Base-by-base conservation (phyloP, 305 asterid genomes). In the Caryopteris hybrid region DNA sequence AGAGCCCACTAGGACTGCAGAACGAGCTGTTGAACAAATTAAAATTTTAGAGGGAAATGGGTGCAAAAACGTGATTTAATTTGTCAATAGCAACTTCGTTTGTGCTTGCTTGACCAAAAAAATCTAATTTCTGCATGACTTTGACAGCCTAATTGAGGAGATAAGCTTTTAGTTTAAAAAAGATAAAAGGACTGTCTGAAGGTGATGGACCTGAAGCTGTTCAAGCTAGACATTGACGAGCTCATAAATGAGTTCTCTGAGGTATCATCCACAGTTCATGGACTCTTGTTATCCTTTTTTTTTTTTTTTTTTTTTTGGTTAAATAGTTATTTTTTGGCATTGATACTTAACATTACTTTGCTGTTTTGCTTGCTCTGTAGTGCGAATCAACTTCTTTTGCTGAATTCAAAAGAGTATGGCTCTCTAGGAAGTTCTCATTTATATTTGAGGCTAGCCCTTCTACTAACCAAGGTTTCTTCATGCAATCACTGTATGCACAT, bases 401-500 rank as follows among this genome's bases (percentile, higher is more conserved):
- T 27, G 96, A 90, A 62, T 77, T 93, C 89, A 90, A 88, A 81
- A 80, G 75, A 61, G 75, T 87, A 9, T 93, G 99, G 97, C 83
- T 79, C 70, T 85, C 85, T 3, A 88, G 76, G 77, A 93, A 83
- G 78, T 85, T 93, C 77, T 84, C 98, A 27, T 88, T 64, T 75
- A 83, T 93, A 14, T 93, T 86, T 17, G 94, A 93, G 85, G 95
- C 94, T 21, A 77, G 88, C 67, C 97, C 96, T 66, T 78, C 96
- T 22, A 76, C 84, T 59, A 86, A 88, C 77, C 95, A 81, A 72
- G 92, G 89, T 68, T 80, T 82, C 86, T 93, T 93, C 76, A 80
- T 88, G 94, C 97, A 90, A 83, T 87, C 99, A 33, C 66, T 93
- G 20, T 93, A 84, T 80, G 92, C 91, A 23, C 91, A 93, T 77